phyloP scores from a whole-genome alignment of 495 filamentous ascomycete species.

The Neurospora sp. region DNA sequence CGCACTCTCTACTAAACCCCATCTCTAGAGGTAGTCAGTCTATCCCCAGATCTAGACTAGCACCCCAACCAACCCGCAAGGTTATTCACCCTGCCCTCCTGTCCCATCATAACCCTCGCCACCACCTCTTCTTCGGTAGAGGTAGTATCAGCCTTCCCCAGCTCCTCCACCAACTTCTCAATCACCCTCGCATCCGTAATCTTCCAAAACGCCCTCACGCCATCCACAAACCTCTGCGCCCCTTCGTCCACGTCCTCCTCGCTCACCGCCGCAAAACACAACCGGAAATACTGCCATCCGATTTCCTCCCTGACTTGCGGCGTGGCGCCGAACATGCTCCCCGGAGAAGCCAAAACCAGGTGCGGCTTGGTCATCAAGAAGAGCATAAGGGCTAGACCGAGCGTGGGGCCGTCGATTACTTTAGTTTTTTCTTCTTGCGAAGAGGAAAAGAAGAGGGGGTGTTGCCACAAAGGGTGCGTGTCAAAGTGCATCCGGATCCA shows the following conservation, averaged over 20 bases:
- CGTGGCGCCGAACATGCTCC: slow-evolving; percentile 60
- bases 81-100: slow-evolving; percentile 9
- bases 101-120: not conserved
- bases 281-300: slow-evolving; percentile 58
- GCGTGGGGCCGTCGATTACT: slow-evolving; percentile 27
- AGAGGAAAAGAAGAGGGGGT: not conserved
- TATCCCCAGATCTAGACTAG: slow-evolving; percentile 5
- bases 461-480: slow-evolving; percentile 56
- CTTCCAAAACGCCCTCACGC: slow-evolving; percentile 63
- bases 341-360: slow-evolving; percentile 51
- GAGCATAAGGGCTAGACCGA: slow-evolving; percentile 58
- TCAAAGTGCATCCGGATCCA: slow-evolving; percentile 66
- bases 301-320: slow-evolving; percentile 39
- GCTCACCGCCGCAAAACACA: slow-evolving; percentile 78
- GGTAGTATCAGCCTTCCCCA: not conserved
- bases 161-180: slow-evolving; percentile 35
- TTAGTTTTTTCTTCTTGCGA: not conserved
- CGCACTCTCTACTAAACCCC: not conserved
- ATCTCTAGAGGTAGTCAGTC: not conserved
- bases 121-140: not conserved
- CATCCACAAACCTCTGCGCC: slow-evolving; percentile 54
- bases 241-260: slow-evolving; percentile 53
- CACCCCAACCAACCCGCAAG: slow-evolving; percentile 24
- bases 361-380: slow-evolving; percentile 60
- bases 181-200: slow-evolving; percentile 57